These are phyloP conservation scores for Gomphus sp. DNA, from an alignment of 1,284 basidiomycete species.

Conservation along the genomic window DNA sequence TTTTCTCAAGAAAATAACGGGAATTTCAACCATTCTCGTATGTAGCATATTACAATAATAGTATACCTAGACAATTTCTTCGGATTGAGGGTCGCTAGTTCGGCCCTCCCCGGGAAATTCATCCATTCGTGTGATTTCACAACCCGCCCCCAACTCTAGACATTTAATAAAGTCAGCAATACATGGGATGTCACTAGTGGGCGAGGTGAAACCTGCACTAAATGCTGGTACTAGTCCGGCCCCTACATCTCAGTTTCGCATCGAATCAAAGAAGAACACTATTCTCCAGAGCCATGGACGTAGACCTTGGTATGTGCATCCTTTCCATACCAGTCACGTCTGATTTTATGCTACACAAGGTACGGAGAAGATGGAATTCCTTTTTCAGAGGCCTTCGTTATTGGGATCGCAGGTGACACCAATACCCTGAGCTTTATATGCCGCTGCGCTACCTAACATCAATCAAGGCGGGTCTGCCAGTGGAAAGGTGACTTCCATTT, in stretches of 20 bases:
- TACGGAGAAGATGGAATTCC: constrained; percentile 66
- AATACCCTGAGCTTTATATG: constrained; percentile 10
- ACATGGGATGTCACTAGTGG: not conserved
- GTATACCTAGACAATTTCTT: no score
- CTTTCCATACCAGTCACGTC: not conserved
- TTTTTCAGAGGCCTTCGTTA: constrained; percentile 76
- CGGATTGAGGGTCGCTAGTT: no score
- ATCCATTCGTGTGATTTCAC: not conserved
- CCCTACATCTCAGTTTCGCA: not conserved
- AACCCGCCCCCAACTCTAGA: not conserved
- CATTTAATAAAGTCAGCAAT: not conserved
- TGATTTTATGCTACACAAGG: constrained; percentile 32
- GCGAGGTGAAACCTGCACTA: not conserved
- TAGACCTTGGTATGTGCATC: constrained; percentile 55
- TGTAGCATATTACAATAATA: not conserved
- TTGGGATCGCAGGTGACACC: constrained; percentile 79
- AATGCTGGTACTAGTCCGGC: not conserved
- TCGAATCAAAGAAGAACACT: constrained; percentile 53
- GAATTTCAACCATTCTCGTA: constrained; percentile 10
- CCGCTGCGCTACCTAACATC: not conserved
- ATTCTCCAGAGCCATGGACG: constrained; percentile 77
- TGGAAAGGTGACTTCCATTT: constrained; percentile 60
- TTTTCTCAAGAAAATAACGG: not conserved
- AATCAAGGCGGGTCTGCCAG: constrained; percentile 77
- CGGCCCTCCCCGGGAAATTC: not conserved